A percentile compares a stretch with the other conserved stretches of the same genome.
phyloP scores from a whole-genome alignment of 129 eudicot genomes.

The Cynara cardunculus region DNA sequence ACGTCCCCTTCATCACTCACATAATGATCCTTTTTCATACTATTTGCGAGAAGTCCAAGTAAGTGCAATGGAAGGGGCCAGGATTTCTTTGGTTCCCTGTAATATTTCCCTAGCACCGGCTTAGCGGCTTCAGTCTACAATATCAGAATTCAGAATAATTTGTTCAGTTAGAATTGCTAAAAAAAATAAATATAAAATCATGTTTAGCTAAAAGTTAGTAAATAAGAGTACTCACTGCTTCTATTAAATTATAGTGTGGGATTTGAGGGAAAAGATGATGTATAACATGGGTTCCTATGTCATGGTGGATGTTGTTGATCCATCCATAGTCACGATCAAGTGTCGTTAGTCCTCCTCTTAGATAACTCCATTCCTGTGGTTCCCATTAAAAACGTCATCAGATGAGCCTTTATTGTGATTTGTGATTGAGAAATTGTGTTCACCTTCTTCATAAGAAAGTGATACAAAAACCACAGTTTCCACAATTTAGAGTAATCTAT shows the following conservation, averaged over 20 bases:
- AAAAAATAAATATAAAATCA: background rate
- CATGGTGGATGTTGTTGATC: constrained; percentile 97
- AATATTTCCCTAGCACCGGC: constrained; percentile 80
- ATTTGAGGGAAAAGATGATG: constrained; percentile 99
- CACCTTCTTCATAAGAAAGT: background rate
- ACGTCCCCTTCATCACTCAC: constrained; percentile 86
- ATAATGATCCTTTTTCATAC: constrained; percentile 78
- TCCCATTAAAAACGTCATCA: background rate
- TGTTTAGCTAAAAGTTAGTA: background rate
- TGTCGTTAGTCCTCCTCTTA: constrained; percentile 93
- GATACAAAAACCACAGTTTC: background rate
- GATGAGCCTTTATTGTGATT: background rate
- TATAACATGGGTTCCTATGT: constrained; percentile 93
- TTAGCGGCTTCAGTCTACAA: constrained; percentile 77
- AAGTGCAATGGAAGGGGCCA: constrained; percentile 64
- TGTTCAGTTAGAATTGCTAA: background rate
- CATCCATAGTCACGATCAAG: constrained; percentile 96
- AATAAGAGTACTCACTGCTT: constrained; percentile 62
- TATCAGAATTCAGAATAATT: background rate
- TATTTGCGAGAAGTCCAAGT: constrained; percentile 50
- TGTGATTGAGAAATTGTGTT: background rate
- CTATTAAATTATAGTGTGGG: constrained; percentile 88
- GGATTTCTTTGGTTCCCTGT: constrained; percentile 64
- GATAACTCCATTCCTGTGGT: constrained; percentile 90
- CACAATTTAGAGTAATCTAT: background rate